These are phyloP conservation scores for Neofusicoccum umdonicola DNA, from an alignment of 2,329 filamentous ascomycete genomes.

Conservation along the genomic window DNA sequence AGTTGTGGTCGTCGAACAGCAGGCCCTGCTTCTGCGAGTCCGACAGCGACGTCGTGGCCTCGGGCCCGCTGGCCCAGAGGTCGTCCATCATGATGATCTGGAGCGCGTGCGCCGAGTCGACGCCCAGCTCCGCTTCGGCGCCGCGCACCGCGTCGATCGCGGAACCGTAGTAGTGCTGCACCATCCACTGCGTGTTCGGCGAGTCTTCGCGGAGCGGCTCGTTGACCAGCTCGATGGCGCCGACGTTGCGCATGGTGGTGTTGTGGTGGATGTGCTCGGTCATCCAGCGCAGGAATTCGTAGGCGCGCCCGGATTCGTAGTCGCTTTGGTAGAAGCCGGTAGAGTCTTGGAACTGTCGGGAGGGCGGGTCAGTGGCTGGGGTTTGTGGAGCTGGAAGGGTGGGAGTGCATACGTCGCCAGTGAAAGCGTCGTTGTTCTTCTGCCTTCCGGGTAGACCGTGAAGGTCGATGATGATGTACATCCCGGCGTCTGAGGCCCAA, in stretches of 20 bases:
- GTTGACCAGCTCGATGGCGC: constrained; percentile 60
- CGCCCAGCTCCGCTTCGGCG: constrained; percentile 46
- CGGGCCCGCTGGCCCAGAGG: constrained; percentile 41
- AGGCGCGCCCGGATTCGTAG: constrained; percentile 56
- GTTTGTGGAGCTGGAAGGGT: background rate
- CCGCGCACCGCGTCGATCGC: constrained; percentile 48
- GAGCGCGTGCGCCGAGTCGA: constrained; percentile 44
- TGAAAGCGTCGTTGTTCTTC: constrained; percentile 47
- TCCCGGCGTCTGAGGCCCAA: constrained; percentile 48
- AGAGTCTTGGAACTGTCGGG: constrained; percentile 29
- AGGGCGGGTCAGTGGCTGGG: background rate
- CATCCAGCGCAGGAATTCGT: constrained; percentile 55
- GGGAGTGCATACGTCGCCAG: constrained; percentile 37
- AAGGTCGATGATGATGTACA: constrained; percentile 51
- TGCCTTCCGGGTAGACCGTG: constrained; percentile 53
- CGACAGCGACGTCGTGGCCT: background rate
- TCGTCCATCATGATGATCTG: constrained; percentile 57
- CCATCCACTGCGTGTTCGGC: constrained; percentile 12
- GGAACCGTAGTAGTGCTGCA: constrained; percentile 46
- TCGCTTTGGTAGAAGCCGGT: constrained; percentile 55
- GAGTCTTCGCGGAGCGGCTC: constrained; percentile 43
- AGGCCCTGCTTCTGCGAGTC: background rate
- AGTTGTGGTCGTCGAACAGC: constrained; percentile 58
- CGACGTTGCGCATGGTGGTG: constrained; percentile 52
- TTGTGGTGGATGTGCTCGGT: constrained; percentile 52